Evolutionary conservation across 495 filamentous ascomycete species (phyloP).

Genomic region (Lasiosphaeria ovina): DNA sequence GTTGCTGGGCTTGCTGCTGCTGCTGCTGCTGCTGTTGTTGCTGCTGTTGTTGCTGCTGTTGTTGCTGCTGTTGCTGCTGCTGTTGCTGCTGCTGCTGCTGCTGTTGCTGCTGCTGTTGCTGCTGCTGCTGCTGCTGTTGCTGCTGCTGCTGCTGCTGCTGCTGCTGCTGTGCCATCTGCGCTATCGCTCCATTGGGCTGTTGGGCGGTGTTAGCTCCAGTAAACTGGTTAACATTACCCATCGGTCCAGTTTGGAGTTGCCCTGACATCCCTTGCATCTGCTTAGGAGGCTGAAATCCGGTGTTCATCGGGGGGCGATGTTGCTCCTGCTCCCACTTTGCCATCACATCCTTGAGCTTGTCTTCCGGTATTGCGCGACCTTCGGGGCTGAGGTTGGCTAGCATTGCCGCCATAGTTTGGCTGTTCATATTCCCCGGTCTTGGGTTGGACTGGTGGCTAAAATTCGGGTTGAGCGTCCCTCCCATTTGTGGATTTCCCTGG

Average conservation of each 20-base stretch:
- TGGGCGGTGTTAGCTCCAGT: slow-evolving; percentile 14
- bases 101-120: slow-evolving; percentile 22
- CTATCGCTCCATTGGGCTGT: slow-evolving; percentile 14
- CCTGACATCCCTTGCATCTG: slow-evolving; percentile 25
- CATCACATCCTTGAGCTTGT: slow-evolving; percentile 44
- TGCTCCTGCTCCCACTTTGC: slow-evolving; percentile 34
- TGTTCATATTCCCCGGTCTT: slow-evolving; percentile 26
- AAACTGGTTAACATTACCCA: slow-evolving; percentile 23
- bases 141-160: slow-evolving; percentile 12
- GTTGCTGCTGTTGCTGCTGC: not conserved
- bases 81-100: not conserved
- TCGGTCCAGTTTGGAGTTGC: slow-evolving; percentile 16
- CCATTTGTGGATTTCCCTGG: slow-evolving; percentile 36
- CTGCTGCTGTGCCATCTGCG: slow-evolving; percentile 6
- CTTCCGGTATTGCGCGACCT: slow-evolving; percentile 34
- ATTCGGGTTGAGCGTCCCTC: slow-evolving; percentile 29
- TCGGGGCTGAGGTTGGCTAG: slow-evolving; percentile 33
- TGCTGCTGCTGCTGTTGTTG: not conserved
- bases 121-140: slow-evolving; percentile 15
- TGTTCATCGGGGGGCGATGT: slow-evolving; percentile 16
- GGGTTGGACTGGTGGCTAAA: slow-evolving; percentile 35
- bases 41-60: not conserved
- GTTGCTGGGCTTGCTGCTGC: not conserved
- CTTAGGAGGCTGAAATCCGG: slow-evolving; percentile 18
- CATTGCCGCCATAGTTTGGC: slow-evolving; percentile 24